Evolutionary conservation across 306 rosid genomes (phyloP).

Genomic region (Cucumis melo): DNA sequence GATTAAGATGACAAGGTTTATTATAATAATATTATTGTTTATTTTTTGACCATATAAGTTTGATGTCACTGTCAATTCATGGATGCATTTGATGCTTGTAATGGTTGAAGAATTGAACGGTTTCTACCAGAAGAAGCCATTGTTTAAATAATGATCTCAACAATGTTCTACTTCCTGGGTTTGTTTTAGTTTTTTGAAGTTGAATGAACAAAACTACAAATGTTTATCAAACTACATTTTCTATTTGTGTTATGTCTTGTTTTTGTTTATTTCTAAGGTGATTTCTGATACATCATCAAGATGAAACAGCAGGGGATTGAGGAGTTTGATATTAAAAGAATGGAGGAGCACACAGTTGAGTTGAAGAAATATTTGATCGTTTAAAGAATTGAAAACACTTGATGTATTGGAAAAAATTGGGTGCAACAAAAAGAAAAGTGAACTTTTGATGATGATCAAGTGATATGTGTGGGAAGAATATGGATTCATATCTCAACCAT

Average conservation of each 20-base stretch:
- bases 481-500: no score
- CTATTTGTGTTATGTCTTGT: not conserved
- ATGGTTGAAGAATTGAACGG: not conserved
- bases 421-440: constrained; percentile 69
- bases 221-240: not conserved
- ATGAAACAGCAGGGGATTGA: constrained; percentile 40
- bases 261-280: not conserved
- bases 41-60: not conserved
- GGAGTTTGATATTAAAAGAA: constrained; percentile 69
- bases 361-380: constrained; percentile 91
- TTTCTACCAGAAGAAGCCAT: not conserved
- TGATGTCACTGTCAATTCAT: not conserved
- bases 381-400: constrained; percentile 82
- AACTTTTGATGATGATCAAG: no score
- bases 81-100: not conserved
- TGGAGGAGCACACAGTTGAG: constrained; percentile 85
- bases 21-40: not conserved
- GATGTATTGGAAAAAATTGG: constrained; percentile 85
- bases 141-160: not conserved
- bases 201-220: not conserved
- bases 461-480: no score
- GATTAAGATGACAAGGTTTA: not conserved
- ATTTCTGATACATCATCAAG: constrained; percentile 16
- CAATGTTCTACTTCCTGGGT: not conserved
- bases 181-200: not conserved